Evolutionary conservation across 192 early-diverging fungal genomes (phyloP).

Genomic region (Coemansia javaensis): DNA sequence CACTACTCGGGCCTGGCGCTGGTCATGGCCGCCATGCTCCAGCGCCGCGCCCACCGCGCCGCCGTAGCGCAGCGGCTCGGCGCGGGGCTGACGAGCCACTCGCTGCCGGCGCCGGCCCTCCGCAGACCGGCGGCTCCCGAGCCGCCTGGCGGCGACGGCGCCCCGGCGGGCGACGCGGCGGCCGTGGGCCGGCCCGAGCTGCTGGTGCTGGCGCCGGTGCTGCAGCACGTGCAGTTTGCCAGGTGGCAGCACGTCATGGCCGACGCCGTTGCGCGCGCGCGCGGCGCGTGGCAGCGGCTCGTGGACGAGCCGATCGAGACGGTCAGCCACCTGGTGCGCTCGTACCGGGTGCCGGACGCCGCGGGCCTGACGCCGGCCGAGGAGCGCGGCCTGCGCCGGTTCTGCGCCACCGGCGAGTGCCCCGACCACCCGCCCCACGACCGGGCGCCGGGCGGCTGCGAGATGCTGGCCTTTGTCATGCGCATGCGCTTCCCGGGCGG

Average conservation of each 20-base stretch:
- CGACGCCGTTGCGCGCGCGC: constrained; percentile 18
- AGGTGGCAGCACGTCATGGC: constrained; percentile 39
- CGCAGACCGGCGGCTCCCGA: not conserved
- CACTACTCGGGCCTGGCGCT: constrained; percentile 24
- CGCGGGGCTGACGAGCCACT: constrained; percentile 4
- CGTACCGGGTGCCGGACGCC: constrained; percentile 9
- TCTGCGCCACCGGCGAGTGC: not conserved
- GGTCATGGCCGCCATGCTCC: constrained; percentile 27
- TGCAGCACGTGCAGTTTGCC: constrained; percentile 42
- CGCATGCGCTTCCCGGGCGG: constrained; percentile 45
- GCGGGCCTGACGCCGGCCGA: not conserved
- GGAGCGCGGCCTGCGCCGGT: constrained; percentile 1
- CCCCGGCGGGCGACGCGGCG: not conserved
- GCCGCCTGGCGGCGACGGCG: not conserved
- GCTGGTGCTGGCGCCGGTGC: constrained; percentile 32
- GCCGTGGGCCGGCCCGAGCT: constrained; percentile 20
- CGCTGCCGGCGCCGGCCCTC: not conserved
- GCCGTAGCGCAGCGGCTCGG: constrained; percentile 19
- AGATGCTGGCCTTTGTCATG: constrained; percentile 20
- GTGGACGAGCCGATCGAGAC: constrained; percentile 46
- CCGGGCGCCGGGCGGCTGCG: not conserved
- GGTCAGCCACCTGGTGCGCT: constrained; percentile 33
- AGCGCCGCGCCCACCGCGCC: constrained; percentile 23
- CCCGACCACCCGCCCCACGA: not conserved
- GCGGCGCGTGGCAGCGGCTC: constrained; percentile 39